These are phyloP conservation scores for Globisporangium alternatum DNA, from an alignment of 352 stramenopile genomes.

Conservation along the genomic window DNA sequence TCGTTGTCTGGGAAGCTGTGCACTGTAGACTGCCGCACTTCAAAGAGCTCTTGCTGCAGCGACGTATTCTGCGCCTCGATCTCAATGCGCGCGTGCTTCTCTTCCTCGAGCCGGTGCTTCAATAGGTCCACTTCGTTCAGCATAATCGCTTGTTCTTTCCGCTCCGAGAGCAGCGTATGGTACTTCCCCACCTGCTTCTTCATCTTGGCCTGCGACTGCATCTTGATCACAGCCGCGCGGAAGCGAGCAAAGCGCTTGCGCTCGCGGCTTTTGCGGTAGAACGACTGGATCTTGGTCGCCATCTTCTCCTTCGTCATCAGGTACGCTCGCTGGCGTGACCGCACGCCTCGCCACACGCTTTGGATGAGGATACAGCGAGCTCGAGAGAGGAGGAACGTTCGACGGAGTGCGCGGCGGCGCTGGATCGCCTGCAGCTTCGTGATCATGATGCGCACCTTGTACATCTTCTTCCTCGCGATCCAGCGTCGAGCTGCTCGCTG, in stretches of 20 bases:
- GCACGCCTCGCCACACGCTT: slow-evolving; percentile 71
- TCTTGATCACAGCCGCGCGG: slow-evolving; percentile 63
- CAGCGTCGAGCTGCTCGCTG: slow-evolving; percentile 54
- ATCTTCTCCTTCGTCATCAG: slow-evolving; percentile 56
- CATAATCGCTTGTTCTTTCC: slow-evolving; percentile 71
- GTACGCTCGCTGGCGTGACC: slow-evolving; percentile 50
- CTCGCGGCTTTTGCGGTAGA: slow-evolving; percentile 44
- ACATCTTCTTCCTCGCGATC: slow-evolving; percentile 49
- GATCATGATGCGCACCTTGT: slow-evolving; percentile 49
- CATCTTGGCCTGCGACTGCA: slow-evolving; percentile 73
- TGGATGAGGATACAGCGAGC: slow-evolving; percentile 54
- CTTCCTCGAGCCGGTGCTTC: slow-evolving; percentile 74
- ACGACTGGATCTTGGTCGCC: slow-evolving; percentile 57
- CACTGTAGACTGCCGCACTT: slow-evolving; percentile 51
- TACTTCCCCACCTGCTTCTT: slow-evolving; percentile 79
- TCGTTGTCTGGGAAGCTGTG: slow-evolving; percentile 49
- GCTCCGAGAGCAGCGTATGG: slow-evolving; percentile 47
- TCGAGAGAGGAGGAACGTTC: slow-evolving; percentile 41
- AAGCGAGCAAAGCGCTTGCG: slow-evolving; percentile 53
- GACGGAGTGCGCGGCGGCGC: slow-evolving; percentile 40
- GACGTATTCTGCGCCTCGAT: slow-evolving; percentile 76
- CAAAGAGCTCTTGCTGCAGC: slow-evolving; percentile 62
- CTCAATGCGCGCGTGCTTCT: slow-evolving; percentile 66
- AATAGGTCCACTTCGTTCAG: slow-evolving; percentile 71
- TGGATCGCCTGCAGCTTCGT: slow-evolving; percentile 57